Evolutionary conservation across 345 rosid genomes (phyloP).

Genomic region (Hirschfeldia incana): DNA sequence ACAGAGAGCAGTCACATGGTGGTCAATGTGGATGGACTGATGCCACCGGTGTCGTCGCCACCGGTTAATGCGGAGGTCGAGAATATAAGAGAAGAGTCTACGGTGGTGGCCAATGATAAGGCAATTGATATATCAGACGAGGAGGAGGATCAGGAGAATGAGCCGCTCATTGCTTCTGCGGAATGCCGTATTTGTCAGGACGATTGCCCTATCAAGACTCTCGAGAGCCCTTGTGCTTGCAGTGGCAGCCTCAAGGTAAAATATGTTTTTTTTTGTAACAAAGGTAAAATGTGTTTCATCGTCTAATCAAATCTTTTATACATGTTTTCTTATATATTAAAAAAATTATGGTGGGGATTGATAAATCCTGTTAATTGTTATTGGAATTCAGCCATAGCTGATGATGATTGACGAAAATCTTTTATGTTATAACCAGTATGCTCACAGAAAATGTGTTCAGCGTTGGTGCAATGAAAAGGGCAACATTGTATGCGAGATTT

Average conservation of each 20-base stretch:
- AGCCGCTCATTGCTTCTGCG: conserved; percentile 66
- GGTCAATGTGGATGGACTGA: conserved; percentile 59
- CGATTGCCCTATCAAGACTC: conserved; percentile 63
- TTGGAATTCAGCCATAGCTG: background rate
- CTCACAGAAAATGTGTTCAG: conserved; percentile 90
- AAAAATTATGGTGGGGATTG: background rate
- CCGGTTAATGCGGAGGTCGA: conserved; percentile 38
- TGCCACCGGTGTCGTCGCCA: conserved; percentile 37
- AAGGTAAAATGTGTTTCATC: background rate
- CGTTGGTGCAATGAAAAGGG: conserved; percentile 98
- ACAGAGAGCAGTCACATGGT: conserved; percentile 60
- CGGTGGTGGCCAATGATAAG: conserved; percentile 24
- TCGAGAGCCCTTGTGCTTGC: conserved; percentile 90
- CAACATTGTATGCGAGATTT: conserved; percentile 80
- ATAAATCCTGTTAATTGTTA: background rate
- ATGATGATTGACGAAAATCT: background rate
- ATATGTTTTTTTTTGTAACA: background rate
- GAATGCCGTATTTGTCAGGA: conserved; percentile 98
- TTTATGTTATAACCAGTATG: conserved; percentile 48
- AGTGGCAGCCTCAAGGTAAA: conserved; percentile 86
- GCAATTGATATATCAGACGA: conserved; percentile 36
- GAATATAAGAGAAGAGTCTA: conserved; percentile 21
- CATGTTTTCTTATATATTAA: background rate
- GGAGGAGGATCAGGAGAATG: conserved; percentile 40
- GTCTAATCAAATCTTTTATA: background rate